A percentile compares a stretch with the other conserved stretches of the same genome.
These are phyloP conservation scores for Didymella arachidicola DNA, from an alignment of 2,329 filamentous ascomycete species.

Conservation along the genomic window DNA sequence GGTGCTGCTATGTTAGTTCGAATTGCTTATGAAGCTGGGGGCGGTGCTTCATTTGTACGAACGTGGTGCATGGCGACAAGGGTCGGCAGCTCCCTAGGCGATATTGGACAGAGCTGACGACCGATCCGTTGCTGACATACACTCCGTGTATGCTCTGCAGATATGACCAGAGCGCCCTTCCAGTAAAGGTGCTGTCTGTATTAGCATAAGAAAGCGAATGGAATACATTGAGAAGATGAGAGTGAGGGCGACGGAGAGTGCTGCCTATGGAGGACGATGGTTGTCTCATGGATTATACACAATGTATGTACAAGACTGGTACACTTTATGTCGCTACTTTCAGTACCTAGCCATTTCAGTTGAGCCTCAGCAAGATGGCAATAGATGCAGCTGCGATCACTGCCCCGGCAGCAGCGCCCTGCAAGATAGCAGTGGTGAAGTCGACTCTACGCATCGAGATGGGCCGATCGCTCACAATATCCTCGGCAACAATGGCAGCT, in stretches of 20 bases:
- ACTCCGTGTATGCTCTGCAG: neutral
- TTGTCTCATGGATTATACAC: constrained; percentile 1
- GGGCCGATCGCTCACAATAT: constrained; percentile 55
- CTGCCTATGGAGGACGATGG: neutral
- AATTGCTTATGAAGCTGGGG: neutral
- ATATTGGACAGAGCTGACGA: neutral
- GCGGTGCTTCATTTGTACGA: neutral
- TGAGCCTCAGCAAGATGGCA: constrained; percentile 33
- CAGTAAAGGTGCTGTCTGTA: neutral
- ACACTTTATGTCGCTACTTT: neutral
- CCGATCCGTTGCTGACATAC: constrained; percentile 1
- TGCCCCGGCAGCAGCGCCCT: constrained; percentile 55
- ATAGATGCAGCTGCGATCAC: constrained; percentile 43
- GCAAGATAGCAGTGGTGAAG: constrained; percentile 55
- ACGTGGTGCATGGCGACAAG: neutral
- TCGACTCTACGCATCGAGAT: constrained; percentile 57
- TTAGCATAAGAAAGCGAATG: neutral
- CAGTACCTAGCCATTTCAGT: constrained; percentile 16
- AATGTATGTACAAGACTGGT: constrained; percentile 14
- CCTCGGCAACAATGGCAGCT: constrained; percentile 34
- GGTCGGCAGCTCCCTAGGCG: constrained; percentile 9
- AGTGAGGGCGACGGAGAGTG: neutral
- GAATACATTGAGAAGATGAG: neutral
- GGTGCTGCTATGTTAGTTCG: neutral
- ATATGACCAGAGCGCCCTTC: neutral